These are phyloP conservation scores for Leccinum cinnamomeum DNA, from an alignment of 1,284 basidiomycete genomes.

Conservation along the genomic window DNA sequence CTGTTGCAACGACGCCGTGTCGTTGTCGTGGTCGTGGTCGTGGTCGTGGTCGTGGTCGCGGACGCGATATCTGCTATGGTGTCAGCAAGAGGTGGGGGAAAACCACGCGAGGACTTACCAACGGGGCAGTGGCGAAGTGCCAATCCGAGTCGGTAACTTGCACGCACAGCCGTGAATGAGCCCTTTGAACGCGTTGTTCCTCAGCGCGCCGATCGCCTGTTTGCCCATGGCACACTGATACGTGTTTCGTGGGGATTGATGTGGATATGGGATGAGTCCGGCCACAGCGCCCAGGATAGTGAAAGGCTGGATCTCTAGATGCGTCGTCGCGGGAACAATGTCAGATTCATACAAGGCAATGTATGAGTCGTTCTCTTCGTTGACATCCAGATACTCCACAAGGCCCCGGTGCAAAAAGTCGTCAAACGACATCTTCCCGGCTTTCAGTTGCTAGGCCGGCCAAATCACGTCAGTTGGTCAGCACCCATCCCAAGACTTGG, in stretches of 20 bases:
- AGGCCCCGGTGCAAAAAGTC: conserved; percentile 94
- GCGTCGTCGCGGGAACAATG: conserved; percentile 83
- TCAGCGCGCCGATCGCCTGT: conserved; percentile 92
- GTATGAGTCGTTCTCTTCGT: conserved; percentile 98
- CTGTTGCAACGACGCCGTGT: too few relatives aligned
- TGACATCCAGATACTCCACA: conserved; percentile 99
- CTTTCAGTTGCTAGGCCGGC: conserved; percentile 69
- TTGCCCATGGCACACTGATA: conserved; percentile 99
- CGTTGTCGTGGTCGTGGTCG: too few relatives aligned
- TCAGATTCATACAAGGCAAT: conserved; percentile 95
- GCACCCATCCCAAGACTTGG: conserved; percentile 6
- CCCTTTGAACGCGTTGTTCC: too few relatives aligned
- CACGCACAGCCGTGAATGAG: too few relatives aligned
- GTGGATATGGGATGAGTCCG: conserved; percentile 97
- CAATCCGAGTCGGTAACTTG: too few relatives aligned
- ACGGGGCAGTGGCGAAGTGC: too few relatives aligned
- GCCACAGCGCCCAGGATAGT: conserved; percentile 97
- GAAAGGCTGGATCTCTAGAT: conserved; percentile 99
- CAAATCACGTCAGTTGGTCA: conserved; percentile 18
- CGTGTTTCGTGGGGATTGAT: conserved; percentile 98
- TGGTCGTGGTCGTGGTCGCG: too few relatives aligned
- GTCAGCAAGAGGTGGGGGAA: too few relatives aligned
- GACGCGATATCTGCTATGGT: too few relatives aligned
- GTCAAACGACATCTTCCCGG: conserved; percentile 83
- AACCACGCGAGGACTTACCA: too few relatives aligned